These are phyloP conservation scores for Elymus sibiricus DNA, from an alignment of 176 grass and related monocot species.

Conservation along the genomic window DNA sequence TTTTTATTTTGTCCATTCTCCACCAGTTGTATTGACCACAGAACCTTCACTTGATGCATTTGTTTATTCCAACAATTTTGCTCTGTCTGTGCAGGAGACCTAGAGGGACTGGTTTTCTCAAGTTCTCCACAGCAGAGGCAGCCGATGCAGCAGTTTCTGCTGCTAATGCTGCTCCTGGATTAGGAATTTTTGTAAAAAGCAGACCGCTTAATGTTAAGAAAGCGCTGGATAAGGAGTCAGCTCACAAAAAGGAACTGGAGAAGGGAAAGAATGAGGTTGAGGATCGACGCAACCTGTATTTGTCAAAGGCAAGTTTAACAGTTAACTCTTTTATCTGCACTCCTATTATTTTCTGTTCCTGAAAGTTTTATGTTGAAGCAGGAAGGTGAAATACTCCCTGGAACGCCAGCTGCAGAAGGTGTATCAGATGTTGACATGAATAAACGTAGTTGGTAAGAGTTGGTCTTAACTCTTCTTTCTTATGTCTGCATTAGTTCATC, in stretches of 20 bases:
- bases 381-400: conserved; percentile 92
- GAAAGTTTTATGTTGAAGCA: conserved; percentile 33
- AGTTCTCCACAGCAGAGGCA: conserved; percentile 59
- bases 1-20: not conserved
- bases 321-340: not conserved
- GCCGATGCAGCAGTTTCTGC: conserved; percentile 74
- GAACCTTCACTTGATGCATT: conserved; percentile 20
- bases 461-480: not conserved
- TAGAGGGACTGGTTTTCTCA: conserved; percentile 80
- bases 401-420: conserved; percentile 76
- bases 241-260: conserved; percentile 77
- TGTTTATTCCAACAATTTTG: conserved; percentile 1
- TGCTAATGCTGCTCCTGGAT: conserved; percentile 69
- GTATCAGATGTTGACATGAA: conserved; percentile 91
- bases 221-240: conserved; percentile 80
- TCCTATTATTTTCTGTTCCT: conserved; percentile 18
- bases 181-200: conserved; percentile 88
- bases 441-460: conserved; percentile 71
- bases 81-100: conserved; percentile 58
- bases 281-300: conserved; percentile 86
- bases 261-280: conserved; percentile 72
- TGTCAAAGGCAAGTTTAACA: conserved; percentile 62
- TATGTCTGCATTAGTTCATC: not conserved
- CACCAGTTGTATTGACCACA: not conserved
- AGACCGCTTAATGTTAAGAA: conserved; percentile 67